Evolutionary conservation across 2,329 filamentous ascomycete species (phyloP), one percentile per base, ranked within the genome.

Genomic region (Metarhizium humberi): DNA sequence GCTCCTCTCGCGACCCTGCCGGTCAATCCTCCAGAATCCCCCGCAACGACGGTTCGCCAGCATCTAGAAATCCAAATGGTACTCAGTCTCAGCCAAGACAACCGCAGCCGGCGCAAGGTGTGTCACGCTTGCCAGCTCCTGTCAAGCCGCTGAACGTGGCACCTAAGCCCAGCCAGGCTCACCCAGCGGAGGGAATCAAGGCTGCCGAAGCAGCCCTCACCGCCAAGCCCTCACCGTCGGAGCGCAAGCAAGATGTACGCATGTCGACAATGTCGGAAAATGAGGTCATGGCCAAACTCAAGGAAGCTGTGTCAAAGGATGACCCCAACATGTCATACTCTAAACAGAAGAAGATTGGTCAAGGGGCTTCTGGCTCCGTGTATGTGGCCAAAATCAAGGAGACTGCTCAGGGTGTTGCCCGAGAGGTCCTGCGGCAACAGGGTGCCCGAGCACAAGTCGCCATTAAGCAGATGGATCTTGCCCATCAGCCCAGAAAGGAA

Each of bases 331-430:
- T 95, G 61, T 96, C 92, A 29, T 99, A 99, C 76, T 92, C 92
- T 66, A 99, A 99, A 77, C 94, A 97, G 74, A 96, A 96, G 81
- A 99, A 99, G 80, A 97, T 99, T 71, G 94, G 94, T 20, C 94
- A 99, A 71, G 94, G 94, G 73, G 94, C 94, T 55, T 99, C 94
- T 59, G 94, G 94, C 56, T 97, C 92, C 25, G 94, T 99, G 50
- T 99, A 99, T 67, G 92, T 99, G 59, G 94, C 94, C 60, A 94
- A 95, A 67, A 89, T 99, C 59, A 94, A 94, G 71, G 89, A 96
- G 67, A 86, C 81, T 55, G 89, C 92, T 2, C 80, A 84, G n/a
- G 95, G 91, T n/a, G 82, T 89, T 61, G 92, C 92, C 25, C 83
- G 86, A 58, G 84, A 90, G 52, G 75, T 96, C 40, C 80, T 95